Conservation (phyloP, 1,284 basidiomycete species). For the Leccinum fuscescens region DNA sequence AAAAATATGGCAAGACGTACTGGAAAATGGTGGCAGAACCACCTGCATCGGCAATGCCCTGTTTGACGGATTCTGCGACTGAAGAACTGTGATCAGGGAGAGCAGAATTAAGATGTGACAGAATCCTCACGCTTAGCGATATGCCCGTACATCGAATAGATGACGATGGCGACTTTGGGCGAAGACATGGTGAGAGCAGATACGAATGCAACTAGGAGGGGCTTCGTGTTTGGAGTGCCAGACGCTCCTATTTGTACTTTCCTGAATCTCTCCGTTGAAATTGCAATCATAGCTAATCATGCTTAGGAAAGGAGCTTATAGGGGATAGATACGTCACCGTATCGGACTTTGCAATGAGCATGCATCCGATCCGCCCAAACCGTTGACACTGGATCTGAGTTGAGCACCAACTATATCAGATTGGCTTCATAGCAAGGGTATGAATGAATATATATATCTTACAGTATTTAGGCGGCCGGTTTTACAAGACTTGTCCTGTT, state of each 20-base stretch:
- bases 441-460: not conserved
- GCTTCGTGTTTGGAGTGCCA: not conserved
- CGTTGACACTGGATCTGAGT: not conserved
- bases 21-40: constrained; percentile 48
- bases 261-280: not conserved
- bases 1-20: constrained; percentile 17
- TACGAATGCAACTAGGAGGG: not conserved
- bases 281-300: constrained; percentile 1
- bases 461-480: constrained; percentile 1
- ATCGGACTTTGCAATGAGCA: constrained; percentile 1
- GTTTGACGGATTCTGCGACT: constrained; percentile 52
- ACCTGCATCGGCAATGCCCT: constrained; percentile 47
- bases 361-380: not conserved
- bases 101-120: not conserved
- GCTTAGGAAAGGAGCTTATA: constrained; percentile 7
- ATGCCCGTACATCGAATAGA: constrained; percentile 54
- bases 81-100: constrained; percentile 2
- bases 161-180: constrained; percentile 44
- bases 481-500: not conserved
- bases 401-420: not conserved
- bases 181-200: constrained; percentile 22
- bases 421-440: not conserved
- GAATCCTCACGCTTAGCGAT: constrained; percentile 37
- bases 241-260: constrained; percentile 12
- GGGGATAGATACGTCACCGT: constrained; percentile 6